These are phyloP conservation scores for Ophiocordyceps camponoti-saundersi DNA, from an alignment of 2,329 filamentous ascomycete species.

Conservation along the genomic window DNA sequence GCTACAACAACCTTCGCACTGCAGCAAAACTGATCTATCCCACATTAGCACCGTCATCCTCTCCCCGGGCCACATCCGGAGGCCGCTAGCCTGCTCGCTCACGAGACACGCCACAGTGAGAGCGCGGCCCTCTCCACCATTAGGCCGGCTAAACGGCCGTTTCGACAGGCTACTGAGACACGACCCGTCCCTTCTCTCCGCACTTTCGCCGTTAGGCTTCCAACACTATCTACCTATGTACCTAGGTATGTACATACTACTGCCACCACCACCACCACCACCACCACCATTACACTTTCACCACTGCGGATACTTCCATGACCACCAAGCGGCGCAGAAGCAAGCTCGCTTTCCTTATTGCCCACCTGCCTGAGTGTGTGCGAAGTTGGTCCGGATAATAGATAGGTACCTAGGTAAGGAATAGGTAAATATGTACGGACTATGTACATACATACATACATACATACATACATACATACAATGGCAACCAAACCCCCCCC, in stretches of 20 bases:
- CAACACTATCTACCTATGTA: neutral
- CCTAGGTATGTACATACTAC: neutral
- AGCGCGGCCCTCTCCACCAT: constrained; percentile 33
- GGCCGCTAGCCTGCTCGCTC: neutral
- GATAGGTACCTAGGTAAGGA: neutral
- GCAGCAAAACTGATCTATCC: no score
- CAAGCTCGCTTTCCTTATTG: no score
- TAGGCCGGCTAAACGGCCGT: constrained; percentile 41
- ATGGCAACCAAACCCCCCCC: neutral
- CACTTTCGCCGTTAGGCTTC: neutral
- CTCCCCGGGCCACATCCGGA: no score
- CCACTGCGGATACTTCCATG: no score
- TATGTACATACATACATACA: neutral
- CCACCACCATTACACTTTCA: no score
- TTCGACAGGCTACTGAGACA: constrained; percentile 15
- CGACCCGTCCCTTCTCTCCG: neutral
- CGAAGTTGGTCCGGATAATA: no score
- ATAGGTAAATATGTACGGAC: no score
- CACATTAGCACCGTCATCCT: no score
- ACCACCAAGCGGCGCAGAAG: no score
- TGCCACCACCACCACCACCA: no score
- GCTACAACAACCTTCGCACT: no score
- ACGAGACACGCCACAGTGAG: neutral
- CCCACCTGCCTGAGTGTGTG: no score
- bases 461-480: neutral